These are phyloP conservation scores for Pichia occidentalis DNA, from an alignment of 805 yeast genomes.

Conservation along the genomic window DNA sequence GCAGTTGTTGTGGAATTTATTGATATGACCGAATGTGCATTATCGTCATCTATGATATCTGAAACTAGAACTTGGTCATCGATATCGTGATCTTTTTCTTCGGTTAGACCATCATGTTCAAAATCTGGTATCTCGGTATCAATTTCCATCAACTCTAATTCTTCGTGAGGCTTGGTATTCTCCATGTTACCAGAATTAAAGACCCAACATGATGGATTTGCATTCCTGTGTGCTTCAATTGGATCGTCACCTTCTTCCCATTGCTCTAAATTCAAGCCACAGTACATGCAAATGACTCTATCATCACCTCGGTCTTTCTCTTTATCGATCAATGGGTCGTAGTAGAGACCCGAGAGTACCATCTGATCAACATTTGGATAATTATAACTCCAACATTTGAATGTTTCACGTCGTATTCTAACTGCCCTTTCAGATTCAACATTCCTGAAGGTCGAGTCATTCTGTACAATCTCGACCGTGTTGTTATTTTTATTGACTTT, in stretches of 20 bases:
- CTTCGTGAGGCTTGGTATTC: background rate
- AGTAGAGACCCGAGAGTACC: constrained; percentile 60
- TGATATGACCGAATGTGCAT: constrained; percentile 1
- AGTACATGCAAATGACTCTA: constrained; percentile 55
- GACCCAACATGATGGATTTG: constrained; percentile 9
- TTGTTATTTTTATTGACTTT: background rate
- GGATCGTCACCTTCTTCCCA: constrained; percentile 61
- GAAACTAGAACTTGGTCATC: background rate
- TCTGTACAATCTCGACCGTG: background rate
- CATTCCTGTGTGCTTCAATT: constrained; percentile 3
- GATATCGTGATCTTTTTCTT: background rate
- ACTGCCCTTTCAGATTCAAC: background rate
- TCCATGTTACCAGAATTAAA: background rate
- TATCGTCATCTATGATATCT: constrained; percentile 8
- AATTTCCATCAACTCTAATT: background rate
- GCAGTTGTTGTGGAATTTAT: constrained; percentile 8
- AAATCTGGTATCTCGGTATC: background rate
- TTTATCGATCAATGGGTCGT: constrained; percentile 34
- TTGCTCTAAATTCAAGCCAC: constrained; percentile 59
- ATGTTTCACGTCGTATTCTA: constrained; percentile 4
- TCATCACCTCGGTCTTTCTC: constrained; percentile 38
- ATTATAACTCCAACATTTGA: constrained; percentile 13
- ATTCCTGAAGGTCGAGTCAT: constrained; percentile 6
- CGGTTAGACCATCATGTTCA: background rate
- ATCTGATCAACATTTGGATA: constrained; percentile 34